phyloP scores from a whole-genome alignment of 1,139 yeast genomes.

The Candida gigantensis region DNA sequence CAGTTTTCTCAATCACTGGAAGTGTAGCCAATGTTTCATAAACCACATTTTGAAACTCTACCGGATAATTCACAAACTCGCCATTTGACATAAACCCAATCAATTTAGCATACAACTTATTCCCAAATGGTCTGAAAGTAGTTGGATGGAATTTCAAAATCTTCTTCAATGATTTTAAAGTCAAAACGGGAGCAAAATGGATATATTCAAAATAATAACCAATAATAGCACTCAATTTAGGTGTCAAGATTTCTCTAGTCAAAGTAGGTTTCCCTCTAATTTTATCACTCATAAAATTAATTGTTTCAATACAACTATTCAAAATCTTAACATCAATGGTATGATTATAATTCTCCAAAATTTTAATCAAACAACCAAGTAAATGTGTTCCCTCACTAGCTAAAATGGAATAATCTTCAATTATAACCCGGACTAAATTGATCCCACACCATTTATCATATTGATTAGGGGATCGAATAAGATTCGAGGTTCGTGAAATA shows the following conservation, averaged over 20 bases:
- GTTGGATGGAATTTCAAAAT: slow-evolving; percentile 66
- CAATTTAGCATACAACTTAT: slow-evolving; percentile 55
- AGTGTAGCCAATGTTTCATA: slow-evolving; percentile 59
- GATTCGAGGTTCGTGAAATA: slow-evolving; percentile 54
- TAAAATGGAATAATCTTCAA: slow-evolving; percentile 53
- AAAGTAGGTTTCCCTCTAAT: slow-evolving; percentile 82
- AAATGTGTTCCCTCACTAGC: slow-evolving; percentile 62
- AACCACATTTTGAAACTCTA: slow-evolving; percentile 38
- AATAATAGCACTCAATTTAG: slow-evolving; percentile 67
- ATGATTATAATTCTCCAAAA: slow-evolving; percentile 53
- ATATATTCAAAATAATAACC: slow-evolving; percentile 52
- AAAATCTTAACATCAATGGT: slow-evolving; percentile 43
- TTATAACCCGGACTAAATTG: slow-evolving; percentile 51
- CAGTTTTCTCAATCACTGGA: slow-evolving; percentile 55
- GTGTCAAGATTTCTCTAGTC: slow-evolving; percentile 82
- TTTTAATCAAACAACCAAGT: slow-evolving; percentile 55
- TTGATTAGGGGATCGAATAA: slow-evolving; percentile 51
- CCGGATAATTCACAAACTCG: slow-evolving; percentile 34
- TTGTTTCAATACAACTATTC: slow-evolving; percentile 51
- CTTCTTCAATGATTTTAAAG: slow-evolving; percentile 50
- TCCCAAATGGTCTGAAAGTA: slow-evolving; percentile 77
- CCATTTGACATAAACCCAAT: slow-evolving; percentile 30
- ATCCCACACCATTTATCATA: slow-evolving; percentile 65
- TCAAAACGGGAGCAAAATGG: slow-evolving; percentile 36
- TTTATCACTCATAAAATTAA: slow-evolving; percentile 49